Base-by-base conservation (phyloP, 2,329 filamentous ascomycete species). In the Geosmithia putterillii region DNA sequence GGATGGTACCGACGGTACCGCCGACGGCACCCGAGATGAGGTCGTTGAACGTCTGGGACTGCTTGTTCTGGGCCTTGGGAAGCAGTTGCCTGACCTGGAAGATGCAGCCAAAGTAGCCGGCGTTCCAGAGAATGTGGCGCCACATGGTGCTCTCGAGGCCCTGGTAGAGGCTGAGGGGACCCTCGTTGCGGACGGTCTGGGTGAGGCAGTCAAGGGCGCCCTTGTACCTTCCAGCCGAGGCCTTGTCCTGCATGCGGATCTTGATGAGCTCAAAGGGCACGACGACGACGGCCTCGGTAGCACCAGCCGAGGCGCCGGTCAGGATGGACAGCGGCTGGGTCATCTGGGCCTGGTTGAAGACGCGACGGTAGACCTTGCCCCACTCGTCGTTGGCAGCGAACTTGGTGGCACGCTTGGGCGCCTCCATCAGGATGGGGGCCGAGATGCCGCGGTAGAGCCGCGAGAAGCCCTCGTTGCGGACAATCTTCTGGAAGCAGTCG, bases 351-450 rank as follows among this genome's bases (percentile, higher is more conserved):
- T 83, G 73, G 51, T 86, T 87, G 60, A 98, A 96, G 42, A 83
- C 62, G 53, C 83, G 83, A 60, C 88, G 85, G 73, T 94, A 98
- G 66, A 95, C 76, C 66, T 88, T 80, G 56, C 92, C 92, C 92
- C 92, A 98, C 63, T 90, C 86, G 63, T 98, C 92, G 67, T 98
- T 98, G 67, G 92, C 92, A 40, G 92, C 90, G 66, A 98, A 98
- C 67, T 98, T 98, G 70, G 87, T 96, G 38, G 90, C 90, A 68
- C 88, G 80, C 78, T 95, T 95, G 56, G 70, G 65, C 47, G 89
- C 89, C 67, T 96, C 90, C 90, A 98, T 98, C 52, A 96, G 76
- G 58, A 98, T 96, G 42, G 92, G 92, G 21, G 92, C 90, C 38
- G 77, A 81, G 64, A 98, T 98, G 58, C 92, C 92, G 53, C 92